Evolutionary conservation across 2,329 filamentous ascomycete species (phyloP).

Genomic region (Westerdykella ornata): DNA sequence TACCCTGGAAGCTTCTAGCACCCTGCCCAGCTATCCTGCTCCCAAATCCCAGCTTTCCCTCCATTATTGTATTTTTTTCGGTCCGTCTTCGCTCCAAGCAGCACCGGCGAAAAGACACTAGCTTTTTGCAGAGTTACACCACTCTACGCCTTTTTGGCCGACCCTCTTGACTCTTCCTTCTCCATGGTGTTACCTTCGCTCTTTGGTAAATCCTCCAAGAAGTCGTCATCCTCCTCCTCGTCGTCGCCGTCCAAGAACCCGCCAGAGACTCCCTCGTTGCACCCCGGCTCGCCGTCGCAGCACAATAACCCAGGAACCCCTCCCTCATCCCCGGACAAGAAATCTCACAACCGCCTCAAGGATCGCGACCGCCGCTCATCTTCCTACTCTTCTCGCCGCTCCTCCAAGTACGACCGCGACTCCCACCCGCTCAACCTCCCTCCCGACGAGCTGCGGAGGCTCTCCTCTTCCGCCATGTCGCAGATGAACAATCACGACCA

Average conservation of each 20-base stretch:
- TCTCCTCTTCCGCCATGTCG: constrained; percentile 63
- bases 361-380: constrained; percentile 29
- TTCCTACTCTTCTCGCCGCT: constrained; percentile 33
- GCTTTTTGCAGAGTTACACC: constrained; percentile 22
- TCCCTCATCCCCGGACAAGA: constrained; percentile 36
- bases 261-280: constrained; percentile 14
- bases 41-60: constrained; percentile 13
- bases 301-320: constrained; percentile 24
- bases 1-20: constrained; percentile 33
- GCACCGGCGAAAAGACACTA: constrained; percentile 17
- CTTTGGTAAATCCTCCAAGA: constrained; percentile 33
- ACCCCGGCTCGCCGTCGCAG: constrained; percentile 18
- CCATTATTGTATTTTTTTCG: constrained; percentile 16
- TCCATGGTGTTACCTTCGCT: constrained; percentile 36
- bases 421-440: constrained; percentile 85
- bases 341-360: constrained; percentile 26
- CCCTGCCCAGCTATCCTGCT: constrained; percentile 12
- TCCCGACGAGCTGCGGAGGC: constrained; percentile 76
- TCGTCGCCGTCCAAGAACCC: constrained; percentile 12
- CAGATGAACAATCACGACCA: constrained; percentile 49
- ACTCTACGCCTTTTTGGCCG: constrained; percentile 13
- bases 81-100: constrained; percentile 25
- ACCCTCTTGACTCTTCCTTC: constrained; percentile 14
- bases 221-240: constrained; percentile 12
- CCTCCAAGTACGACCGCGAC: constrained; percentile 56